phyloP scores from a whole-genome alignment of 192 early-diverging fungal genomes.

The Diversispora epigaea region DNA sequence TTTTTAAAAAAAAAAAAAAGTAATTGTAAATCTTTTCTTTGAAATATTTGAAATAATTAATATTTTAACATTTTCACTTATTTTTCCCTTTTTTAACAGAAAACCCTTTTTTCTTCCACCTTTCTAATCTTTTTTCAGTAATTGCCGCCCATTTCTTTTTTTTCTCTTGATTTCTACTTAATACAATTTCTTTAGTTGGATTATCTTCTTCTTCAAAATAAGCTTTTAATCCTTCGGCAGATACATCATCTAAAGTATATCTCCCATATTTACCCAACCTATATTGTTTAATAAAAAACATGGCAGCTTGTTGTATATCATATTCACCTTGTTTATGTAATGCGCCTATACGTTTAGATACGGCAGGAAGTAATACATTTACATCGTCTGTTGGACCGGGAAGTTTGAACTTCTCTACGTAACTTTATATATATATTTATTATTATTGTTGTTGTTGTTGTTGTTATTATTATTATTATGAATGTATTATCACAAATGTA shows the following conservation, averaged over 20 bases:
- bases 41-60: too few species aligned
- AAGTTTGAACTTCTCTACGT: conserved; percentile 54
- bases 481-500: not conserved
- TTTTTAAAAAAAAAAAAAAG: too few species aligned
- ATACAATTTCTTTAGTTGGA: conserved; percentile 2
- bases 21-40: too few species aligned
- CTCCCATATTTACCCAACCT: conserved; percentile 80
- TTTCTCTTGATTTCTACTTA: conserved; percentile 32
- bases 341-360: conserved; percentile 69
- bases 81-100: conserved; percentile 16
- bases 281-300: conserved; percentile 74
- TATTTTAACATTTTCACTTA: too few species aligned
- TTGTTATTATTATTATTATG: not conserved
- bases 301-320: conserved; percentile 66
- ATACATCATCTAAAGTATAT: conserved; percentile 81
- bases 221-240: conserved; percentile 44
- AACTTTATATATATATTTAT: conserved; percentile 39
- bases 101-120: conserved; percentile 20
- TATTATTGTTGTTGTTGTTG: too few species aligned
- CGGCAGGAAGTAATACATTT: conserved; percentile 56
- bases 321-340: conserved; percentile 63
- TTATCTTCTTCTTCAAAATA: conserved; percentile 45
- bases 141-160: conserved; percentile 3
- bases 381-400: conserved; percentile 72
- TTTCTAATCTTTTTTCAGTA: conserved; percentile 26